Evolutionary conservation across 805 yeast genomes (phyloP).

Genomic region (Cyberlindnera saturnus): DNA sequence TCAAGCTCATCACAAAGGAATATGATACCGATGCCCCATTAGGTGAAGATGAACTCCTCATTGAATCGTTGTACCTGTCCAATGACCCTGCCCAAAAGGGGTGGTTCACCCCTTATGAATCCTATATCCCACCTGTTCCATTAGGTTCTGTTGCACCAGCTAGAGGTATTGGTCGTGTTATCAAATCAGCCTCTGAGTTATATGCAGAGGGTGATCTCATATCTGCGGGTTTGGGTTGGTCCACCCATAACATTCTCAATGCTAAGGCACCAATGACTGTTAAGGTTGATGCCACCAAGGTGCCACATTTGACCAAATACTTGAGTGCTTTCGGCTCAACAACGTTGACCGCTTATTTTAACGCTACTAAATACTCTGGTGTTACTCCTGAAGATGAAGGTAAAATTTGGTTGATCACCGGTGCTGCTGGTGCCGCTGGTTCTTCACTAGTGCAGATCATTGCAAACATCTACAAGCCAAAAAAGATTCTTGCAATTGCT

Average conservation of each 20-base stretch:
- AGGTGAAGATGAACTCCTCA: conserved; percentile 34
- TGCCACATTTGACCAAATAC: conserved; percentile 33
- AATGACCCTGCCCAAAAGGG: conserved; percentile 60
- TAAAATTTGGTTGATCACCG: conserved; percentile 49
- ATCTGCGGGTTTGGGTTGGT: conserved; percentile 41
- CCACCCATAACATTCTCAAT: conserved; percentile 36
- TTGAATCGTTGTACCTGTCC: conserved; percentile 42
- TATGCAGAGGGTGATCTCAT: conserved; percentile 41
- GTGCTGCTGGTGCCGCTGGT: conserved; percentile 77
- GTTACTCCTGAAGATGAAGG: conserved; percentile 33
- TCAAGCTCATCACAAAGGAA: conserved; percentile 20
- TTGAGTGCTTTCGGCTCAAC: conserved; percentile 50
- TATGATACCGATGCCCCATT: conserved; percentile 21
- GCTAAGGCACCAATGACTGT: conserved; percentile 3
- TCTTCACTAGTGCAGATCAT: conserved; percentile 53
- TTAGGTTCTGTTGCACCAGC: conserved; percentile 40
- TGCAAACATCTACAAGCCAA: conserved; percentile 43
- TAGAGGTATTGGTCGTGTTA: conserved; percentile 44
- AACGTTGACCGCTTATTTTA: conserved; percentile 56
- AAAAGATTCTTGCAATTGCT: conserved; percentile 54
- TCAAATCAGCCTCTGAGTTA: conserved; percentile 38
- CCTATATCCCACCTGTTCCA: conserved; percentile 29
- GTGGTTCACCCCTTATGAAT: conserved; percentile 38
- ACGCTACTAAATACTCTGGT: conserved; percentile 44
- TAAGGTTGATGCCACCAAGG: conserved; percentile 15